Evolutionary conservation across 768 basidiomycete species (phyloP).

Genomic region (Gloeostereum incarnatum): DNA sequence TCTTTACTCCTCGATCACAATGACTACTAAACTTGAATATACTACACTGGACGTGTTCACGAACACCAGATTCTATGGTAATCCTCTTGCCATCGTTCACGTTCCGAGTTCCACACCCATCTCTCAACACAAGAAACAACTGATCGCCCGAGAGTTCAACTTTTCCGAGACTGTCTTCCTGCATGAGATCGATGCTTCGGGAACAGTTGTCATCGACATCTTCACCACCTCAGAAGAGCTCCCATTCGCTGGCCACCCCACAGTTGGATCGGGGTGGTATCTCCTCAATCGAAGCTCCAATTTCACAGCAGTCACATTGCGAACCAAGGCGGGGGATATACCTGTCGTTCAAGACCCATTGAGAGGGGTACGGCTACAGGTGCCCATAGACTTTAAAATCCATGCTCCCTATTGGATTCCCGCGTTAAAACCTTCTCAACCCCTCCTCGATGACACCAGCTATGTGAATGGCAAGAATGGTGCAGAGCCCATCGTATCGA

Average conservation of each 20-base stretch:
- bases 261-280: conserved; percentile 32
- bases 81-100: conserved; percentile 35
- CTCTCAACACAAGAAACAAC: conserved; percentile 28
- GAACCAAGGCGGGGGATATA: conserved; percentile 32
- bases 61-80: conserved; percentile 26
- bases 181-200: conserved; percentile 18
- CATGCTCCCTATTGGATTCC: conserved; percentile 19
- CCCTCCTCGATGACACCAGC: conserved; percentile 18
- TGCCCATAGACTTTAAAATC: conserved; percentile 32
- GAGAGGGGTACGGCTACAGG: conserved; percentile 22
- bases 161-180: conserved; percentile 39
- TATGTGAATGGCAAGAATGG: conserved; percentile 25
- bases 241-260: conserved; percentile 38
- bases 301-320: conserved; percentile 17
- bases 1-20: too few species aligned
- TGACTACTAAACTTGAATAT: conserved; percentile 9
- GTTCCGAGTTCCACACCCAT: conserved; percentile 18
- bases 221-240: conserved; percentile 29
- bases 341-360: conserved; percentile 17
- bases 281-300: conserved; percentile 18
- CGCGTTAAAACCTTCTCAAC: conserved; percentile 19
- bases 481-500: conserved; percentile 26
- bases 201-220: conserved; percentile 25
- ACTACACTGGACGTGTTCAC: conserved; percentile 35
- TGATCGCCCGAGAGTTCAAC: conserved; percentile 38